Percentiles rank a stretch among this genome's conserved stretches.
Evolutionary conservation across 768 basidiomycete genomes (phyloP).

Genomic region (Suillus cothurnatus): DNA sequence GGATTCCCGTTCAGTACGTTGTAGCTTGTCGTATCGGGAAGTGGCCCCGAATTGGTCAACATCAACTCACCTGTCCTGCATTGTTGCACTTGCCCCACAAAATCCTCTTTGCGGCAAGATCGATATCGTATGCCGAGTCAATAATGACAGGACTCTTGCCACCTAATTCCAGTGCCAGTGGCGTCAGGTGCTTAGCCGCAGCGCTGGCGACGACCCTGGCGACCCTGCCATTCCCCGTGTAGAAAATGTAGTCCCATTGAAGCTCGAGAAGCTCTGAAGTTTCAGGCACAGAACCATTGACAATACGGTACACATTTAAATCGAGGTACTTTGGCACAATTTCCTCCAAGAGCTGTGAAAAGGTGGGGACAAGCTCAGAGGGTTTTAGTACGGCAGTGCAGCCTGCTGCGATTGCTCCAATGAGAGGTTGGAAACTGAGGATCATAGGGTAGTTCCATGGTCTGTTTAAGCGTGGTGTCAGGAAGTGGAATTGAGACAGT

Average conservation of each 20-base stretch:
- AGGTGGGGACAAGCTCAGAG: constrained; percentile 56
- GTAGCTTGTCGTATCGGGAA: neutral
- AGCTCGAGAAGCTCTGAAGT: constrained; percentile 33
- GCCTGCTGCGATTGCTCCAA: constrained; percentile 76
- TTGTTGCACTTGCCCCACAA: constrained; percentile 69
- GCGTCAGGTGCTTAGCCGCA: constrained; percentile 37
- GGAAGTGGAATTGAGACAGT: neutral
- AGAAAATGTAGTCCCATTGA: constrained; percentile 40
- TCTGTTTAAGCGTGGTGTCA: constrained; percentile 30
- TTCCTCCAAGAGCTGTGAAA: constrained; percentile 50
- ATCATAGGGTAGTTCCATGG: constrained; percentile 72
- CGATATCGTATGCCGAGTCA: constrained; percentile 42
- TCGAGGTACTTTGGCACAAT: constrained; percentile 62
- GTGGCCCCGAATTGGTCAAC: neutral
- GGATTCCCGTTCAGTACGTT: neutral
- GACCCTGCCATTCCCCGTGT: constrained; percentile 37
- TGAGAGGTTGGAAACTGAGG: constrained; percentile 55
- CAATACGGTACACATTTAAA: constrained; percentile 49
- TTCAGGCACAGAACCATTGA: constrained; percentile 49
- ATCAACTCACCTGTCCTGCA: constrained; percentile 54
- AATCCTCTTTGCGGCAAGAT: constrained; percentile 61
- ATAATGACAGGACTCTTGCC: constrained; percentile 52
- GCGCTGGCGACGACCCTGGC: constrained; percentile 27
- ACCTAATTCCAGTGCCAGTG: constrained; percentile 32
- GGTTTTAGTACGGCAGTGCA: constrained; percentile 69